phyloP scores from a whole-genome alignment of 1,284 basidiomycete genomes.

The Moniliophthora roreri region DNA sequence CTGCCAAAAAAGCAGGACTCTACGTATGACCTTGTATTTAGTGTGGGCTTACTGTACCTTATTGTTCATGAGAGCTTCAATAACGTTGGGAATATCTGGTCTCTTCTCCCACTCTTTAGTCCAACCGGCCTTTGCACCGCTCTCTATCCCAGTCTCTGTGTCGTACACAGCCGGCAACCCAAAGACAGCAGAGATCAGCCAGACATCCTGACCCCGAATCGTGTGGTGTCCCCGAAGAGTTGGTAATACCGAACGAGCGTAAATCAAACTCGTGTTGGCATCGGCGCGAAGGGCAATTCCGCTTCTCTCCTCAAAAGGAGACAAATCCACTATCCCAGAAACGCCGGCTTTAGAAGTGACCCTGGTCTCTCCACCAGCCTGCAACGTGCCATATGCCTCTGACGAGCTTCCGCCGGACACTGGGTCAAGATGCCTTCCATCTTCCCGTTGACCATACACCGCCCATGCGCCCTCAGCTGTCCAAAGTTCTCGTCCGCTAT shows the following conservation, averaged over 20 bases:
- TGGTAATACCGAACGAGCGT: conserved; percentile 66
- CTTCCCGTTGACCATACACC: conserved; percentile 65
- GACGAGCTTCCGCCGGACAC: conserved; percentile 25
- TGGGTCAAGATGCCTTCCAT: conserved; percentile 60
- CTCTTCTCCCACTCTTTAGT: conserved; percentile 52
- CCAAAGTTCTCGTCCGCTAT: conserved; percentile 39
- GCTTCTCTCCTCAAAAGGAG: conserved; percentile 25
- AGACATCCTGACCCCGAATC: conserved; percentile 40
- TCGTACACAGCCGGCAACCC: conserved; percentile 47
- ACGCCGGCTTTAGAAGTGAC: conserved; percentile 63
- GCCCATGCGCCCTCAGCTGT: conserved; percentile 74
- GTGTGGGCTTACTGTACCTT: no score
- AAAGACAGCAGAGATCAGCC: conserved; percentile 73
- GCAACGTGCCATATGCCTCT: conserved; percentile 49
- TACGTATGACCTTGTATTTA: no score
- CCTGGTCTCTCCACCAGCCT: conserved; percentile 43
- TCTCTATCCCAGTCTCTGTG: conserved; percentile 20
- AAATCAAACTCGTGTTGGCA: conserved; percentile 74
- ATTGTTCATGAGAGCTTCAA: not conserved
- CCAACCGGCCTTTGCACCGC: conserved; percentile 49
- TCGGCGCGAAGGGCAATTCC: conserved; percentile 64
- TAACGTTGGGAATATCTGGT: conserved; percentile 40
- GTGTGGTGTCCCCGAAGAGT: conserved; percentile 55
- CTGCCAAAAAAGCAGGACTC: no score
- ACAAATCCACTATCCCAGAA: conserved; percentile 59